These are phyloP conservation scores for Nepenthes alata DNA, from an alignment of 179 eudicot species.

Conservation along the genomic window DNA sequence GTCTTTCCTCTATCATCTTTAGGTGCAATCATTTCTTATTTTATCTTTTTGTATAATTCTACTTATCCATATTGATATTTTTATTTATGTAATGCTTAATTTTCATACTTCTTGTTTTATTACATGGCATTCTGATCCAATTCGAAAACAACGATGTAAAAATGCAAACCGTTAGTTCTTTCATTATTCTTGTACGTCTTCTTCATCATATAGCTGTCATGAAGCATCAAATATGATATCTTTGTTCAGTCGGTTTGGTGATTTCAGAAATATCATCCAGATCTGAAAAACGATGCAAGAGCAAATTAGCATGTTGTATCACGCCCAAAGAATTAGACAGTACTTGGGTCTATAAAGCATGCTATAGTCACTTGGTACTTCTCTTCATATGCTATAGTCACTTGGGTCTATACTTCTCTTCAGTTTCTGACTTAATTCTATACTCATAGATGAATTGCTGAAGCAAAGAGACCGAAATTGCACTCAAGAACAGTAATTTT, in stretches of 20 bases:
- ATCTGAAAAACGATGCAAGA: constrained; percentile 36
- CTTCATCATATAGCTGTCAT: background rate
- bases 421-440: constrained; percentile 28
- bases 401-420: constrained; percentile 12
- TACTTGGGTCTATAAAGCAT: constrained; percentile 43
- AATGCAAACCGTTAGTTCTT: too few species aligned
- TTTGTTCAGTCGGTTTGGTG: background rate
- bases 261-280: constrained; percentile 19
- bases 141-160: too few species aligned
- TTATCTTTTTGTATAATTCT: too few species aligned
- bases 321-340: constrained; percentile 17
- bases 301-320: constrained; percentile 46
- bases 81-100: too few species aligned
- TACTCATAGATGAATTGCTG: constrained; percentile 66
- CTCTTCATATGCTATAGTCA: constrained; percentile 29
- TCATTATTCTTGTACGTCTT: too few species aligned
- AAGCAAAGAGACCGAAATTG: constrained; percentile 50
- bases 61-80: too few species aligned
- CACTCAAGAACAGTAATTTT: constrained; percentile 43
- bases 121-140: too few species aligned
- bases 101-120: too few species aligned
- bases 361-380: constrained; percentile 23
- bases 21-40: too few species aligned
- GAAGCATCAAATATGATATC: constrained; percentile 12
- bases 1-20: too few species aligned